Evolutionary conservation across 495 filamentous ascomycete genomes (phyloP), one percentile per base, ranked within the genome.

Genomic region (Rostrohypoxylon terebratum): DNA sequence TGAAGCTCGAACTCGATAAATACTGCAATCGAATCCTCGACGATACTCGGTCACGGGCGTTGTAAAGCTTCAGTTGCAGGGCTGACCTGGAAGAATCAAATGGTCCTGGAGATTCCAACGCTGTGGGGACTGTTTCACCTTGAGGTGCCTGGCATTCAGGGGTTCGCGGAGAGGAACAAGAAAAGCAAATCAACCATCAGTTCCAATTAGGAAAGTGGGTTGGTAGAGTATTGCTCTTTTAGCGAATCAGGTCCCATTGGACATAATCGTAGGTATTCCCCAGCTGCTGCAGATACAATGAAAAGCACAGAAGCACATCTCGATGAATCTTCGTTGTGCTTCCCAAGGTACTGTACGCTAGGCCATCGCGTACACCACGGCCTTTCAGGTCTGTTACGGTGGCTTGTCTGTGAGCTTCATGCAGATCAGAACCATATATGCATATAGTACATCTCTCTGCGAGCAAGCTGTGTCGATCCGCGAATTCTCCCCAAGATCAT

Each of bases 101-200:
- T 60, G 53, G 47, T 7, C 47, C 34, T 33, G 16, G 25, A 36
- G 25, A 40, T 40, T 58, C 42, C 53, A 18, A 63, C 55, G 21
- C 10, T 60, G 62, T 51, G 42, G 50, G 23, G 50, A 57, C 23
- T 31, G 69, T 66, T 71, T 71, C 69, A 66, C 31, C 48, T 44
- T 60, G 31, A 38, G 21, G 9, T 59, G 45, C n/a, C 47, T 40
- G 33, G 21, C 51, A 36, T 54, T 60, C 59, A 68, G 59, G 63
- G 59, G 59, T 68, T 60, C 51, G 44, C 20, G 45, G 50, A 25
- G 2, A 42, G 48, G 25, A 45, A 59, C 10, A 10, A 55, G 18
- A 31, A 18, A 34, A 55, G 28, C 28, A 25, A 31, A 6, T 53
- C 40, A 40, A 54, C 23, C 18, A 25, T 25, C 18, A 33, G 57